A percentile compares a stretch with the other conserved stretches of the same genome.
These are phyloP conservation scores for Euptelea pleiosperma DNA, from an alignment of 164 flowering plant genomes.

Conservation along the genomic window DNA sequence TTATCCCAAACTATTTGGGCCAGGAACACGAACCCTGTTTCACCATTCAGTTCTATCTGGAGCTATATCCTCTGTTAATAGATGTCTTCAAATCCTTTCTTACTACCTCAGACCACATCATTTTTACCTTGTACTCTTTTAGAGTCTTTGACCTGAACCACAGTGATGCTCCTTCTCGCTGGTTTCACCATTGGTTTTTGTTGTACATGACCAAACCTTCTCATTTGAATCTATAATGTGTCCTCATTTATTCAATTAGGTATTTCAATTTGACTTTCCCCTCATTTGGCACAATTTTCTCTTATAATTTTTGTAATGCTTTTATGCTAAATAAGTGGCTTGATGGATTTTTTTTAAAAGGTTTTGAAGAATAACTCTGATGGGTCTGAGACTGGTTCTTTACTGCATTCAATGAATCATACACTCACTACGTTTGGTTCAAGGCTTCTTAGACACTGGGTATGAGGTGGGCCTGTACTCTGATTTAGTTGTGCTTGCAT, in stretches of 20 bases:
- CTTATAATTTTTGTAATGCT: not conserved
- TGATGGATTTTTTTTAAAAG: constrained; percentile 26
- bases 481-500: not conserved
- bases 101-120: too few species aligned
- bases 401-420: constrained; percentile 69
- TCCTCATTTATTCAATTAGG: constrained; percentile 2
- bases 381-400: constrained; percentile 81
- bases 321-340: not conserved
- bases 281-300: not conserved
- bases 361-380: constrained; percentile 65
- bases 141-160: too few species aligned
- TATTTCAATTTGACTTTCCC: too few species aligned
- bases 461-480: constrained; percentile 34
- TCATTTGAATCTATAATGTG: not conserved
- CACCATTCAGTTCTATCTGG: too few species aligned
- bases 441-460: constrained; percentile 95
- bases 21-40: too few species aligned
- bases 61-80: too few species aligned
- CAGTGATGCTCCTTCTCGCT: not conserved
- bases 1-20: too few species aligned
- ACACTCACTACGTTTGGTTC: constrained; percentile 81
- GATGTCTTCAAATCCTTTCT: too few species aligned
- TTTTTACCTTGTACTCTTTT: too few species aligned
- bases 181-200: too few species aligned
- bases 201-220: too few species aligned